Conservation (phyloP, 1,139 yeast genomes). For the Taphrina deformans region DNA sequence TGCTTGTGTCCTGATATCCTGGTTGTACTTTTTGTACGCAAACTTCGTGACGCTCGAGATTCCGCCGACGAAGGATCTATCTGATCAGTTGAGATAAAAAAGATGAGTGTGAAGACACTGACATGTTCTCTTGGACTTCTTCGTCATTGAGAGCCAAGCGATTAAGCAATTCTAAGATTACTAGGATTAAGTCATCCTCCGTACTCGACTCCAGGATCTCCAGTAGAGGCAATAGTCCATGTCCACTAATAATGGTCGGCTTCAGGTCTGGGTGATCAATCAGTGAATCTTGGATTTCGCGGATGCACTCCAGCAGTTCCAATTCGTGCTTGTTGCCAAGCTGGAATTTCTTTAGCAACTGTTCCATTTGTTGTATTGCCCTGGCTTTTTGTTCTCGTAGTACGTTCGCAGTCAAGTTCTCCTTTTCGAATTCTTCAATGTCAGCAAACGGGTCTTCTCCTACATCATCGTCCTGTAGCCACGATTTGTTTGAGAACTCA, state of each 20-base stretch:
- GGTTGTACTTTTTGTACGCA: slow-evolving; percentile 48
- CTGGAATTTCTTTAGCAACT: slow-evolving; percentile 38
- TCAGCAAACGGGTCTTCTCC: slow-evolving; percentile 43
- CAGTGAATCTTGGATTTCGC: slow-evolving; percentile 43
- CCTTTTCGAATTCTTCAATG: slow-evolving; percentile 38
- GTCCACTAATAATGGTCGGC: slow-evolving; percentile 50
- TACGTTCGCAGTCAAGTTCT: slow-evolving; percentile 40
- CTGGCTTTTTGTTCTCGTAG: slow-evolving; percentile 42
- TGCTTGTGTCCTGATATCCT: slow-evolving; percentile 51
- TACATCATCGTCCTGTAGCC: slow-evolving; percentile 32
- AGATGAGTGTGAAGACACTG: background rate
- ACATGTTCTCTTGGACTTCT: slow-evolving; percentile 53
- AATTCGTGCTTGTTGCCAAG: slow-evolving; percentile 27
- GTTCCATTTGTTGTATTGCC: slow-evolving; percentile 39
- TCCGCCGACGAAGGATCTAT: slow-evolving; percentile 56
- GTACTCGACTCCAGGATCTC: slow-evolving; percentile 52
- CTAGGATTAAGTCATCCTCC: slow-evolving; percentile 48
- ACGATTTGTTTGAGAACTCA: slow-evolving; percentile 9
- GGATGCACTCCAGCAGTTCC: slow-evolving; percentile 6
- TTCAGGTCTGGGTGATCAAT: slow-evolving; percentile 46
- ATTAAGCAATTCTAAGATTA: slow-evolving; percentile 51
- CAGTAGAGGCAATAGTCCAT: slow-evolving; percentile 54
- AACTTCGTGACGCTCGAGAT: slow-evolving; percentile 53
- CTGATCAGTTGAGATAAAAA: background rate
- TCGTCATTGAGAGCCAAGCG: slow-evolving; percentile 48